Evolutionary conservation across 164 flowering plant species (phyloP).

Genomic region (Cinnamomum chago): DNA sequence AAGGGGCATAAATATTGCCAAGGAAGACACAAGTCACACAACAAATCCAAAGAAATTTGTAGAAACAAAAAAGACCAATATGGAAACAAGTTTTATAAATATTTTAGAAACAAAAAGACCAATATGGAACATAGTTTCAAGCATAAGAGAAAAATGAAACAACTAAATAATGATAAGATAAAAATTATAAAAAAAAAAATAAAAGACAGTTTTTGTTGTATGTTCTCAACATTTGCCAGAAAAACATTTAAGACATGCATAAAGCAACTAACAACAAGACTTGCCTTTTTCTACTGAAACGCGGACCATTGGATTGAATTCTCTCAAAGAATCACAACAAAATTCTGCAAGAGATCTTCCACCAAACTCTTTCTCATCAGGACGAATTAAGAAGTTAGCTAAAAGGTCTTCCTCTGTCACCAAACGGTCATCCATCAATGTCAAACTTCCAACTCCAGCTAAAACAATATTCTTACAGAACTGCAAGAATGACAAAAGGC

Average conservation of each 20-base stretch:
- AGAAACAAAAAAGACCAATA: too few species aligned
- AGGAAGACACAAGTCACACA: too few species aligned
- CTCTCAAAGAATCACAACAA: slow-evolving; percentile 82
- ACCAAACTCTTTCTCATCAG: slow-evolving; percentile 39
- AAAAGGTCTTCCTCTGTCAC: slow-evolving; percentile 60
- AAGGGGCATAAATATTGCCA: too few species aligned
- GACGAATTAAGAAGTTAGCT: slow-evolving; percentile 74
- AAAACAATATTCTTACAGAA: slow-evolving; percentile 95
- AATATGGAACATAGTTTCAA: too few species aligned
- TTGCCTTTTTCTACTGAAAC: slow-evolving; percentile 80
- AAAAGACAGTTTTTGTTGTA: too few species aligned
- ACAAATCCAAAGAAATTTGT: too few species aligned
- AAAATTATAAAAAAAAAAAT: too few species aligned
- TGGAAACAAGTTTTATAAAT: too few species aligned
- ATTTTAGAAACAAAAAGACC: too few species aligned
- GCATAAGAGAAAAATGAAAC: too few species aligned
- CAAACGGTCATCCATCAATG: slow-evolving; percentile 68
- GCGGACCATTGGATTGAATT: slow-evolving; percentile 90
- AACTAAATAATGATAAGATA: too few species aligned
- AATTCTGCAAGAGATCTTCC: slow-evolving; percentile 76
- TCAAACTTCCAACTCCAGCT: slow-evolving; percentile 95
- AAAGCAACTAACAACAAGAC: background rate
- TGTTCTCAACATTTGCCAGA: too few species aligned
- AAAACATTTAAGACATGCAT: background rate
- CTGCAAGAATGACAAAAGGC: slow-evolving; percentile 32